These are phyloP conservation scores for Cyathus striatus DNA, from an alignment of 768 basidiomycete genomes.

Conservation along the genomic window DNA sequence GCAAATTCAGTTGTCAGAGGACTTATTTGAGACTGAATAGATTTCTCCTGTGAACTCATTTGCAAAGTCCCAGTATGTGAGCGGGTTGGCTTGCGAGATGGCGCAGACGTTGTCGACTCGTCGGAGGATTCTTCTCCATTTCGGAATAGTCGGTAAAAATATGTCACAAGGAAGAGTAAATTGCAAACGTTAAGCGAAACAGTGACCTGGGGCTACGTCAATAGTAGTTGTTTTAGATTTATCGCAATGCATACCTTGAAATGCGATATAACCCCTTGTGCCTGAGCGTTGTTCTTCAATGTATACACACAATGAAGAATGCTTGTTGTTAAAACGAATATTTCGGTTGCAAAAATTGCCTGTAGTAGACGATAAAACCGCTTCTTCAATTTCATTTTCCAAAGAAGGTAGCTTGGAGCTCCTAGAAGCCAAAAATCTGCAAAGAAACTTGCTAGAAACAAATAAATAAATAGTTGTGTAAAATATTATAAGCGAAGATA, in stretches of 20 bases:
- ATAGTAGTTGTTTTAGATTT: too few species aligned
- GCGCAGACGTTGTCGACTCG: too few species aligned
- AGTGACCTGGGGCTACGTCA: too few species aligned
- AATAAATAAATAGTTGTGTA: neutral
- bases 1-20: too few species aligned
- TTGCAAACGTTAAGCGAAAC: too few species aligned
- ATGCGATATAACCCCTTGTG: slow-evolving; percentile 2
- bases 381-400: slow-evolving; percentile 2
- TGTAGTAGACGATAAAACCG: slow-evolving; percentile 3
- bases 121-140: too few species aligned
- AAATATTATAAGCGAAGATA: neutral
- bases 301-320: slow-evolving; percentile 6
- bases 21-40: too few species aligned
- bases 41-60: too few species aligned
- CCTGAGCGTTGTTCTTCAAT: neutral
- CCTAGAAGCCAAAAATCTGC: slow-evolving; percentile 8
- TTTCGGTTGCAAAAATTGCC: slow-evolving; percentile 6
- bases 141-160: too few species aligned
- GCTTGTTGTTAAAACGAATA: slow-evolving; percentile 7
- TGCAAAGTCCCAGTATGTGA: too few species aligned
- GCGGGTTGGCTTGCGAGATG: too few species aligned
- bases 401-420: slow-evolving; percentile 7
- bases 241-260: slow-evolving; percentile 6
- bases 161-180: too few species aligned
- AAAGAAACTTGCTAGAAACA: slow-evolving; percentile 2